Percentiles rank a stretch among this genome's conserved stretches.
Evolutionary conservation across 257 asterid species (phyloP).

Genomic region (Capsicum baccatum): DNA sequence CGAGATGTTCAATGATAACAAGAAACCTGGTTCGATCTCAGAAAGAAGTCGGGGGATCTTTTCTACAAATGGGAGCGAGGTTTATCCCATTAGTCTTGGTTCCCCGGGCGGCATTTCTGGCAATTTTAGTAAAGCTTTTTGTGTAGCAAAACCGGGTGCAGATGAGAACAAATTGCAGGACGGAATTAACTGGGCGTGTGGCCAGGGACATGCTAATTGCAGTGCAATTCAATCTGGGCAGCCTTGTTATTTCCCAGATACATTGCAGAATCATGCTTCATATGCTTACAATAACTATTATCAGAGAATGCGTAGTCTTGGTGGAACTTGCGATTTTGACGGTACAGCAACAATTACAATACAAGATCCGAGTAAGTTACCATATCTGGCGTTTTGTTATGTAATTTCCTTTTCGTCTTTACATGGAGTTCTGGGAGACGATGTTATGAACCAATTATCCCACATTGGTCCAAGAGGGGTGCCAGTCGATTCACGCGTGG

Average conservation of each 20-base stretch:
- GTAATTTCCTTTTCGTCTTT: neutral
- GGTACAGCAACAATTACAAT: constrained; percentile 68
- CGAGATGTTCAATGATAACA: constrained; percentile 82
- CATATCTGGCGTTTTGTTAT: neutral
- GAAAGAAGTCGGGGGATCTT: constrained; percentile 81
- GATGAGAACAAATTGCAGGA: constrained; percentile 51
- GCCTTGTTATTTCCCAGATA: constrained; percentile 73
- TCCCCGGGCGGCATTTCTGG: constrained; percentile 32
- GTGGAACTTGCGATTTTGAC: constrained; percentile 85
- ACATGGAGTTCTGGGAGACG: neutral
- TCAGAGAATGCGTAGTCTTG: constrained; percentile 62
- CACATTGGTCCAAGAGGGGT: too few relatives aligned
- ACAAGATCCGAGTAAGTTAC: constrained; percentile 81
- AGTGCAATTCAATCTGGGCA: constrained; percentile 68
- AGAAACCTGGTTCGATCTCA: constrained; percentile 68
- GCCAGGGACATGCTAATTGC: constrained; percentile 83
- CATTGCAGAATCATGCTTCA: constrained; percentile 79
- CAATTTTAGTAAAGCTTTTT: constrained; percentile 59
- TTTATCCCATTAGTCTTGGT: constrained; percentile 58
- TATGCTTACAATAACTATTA: constrained; percentile 89
- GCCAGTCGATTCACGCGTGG: too few relatives aligned
- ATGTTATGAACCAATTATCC: too few relatives aligned
- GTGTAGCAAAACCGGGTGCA: constrained; percentile 64
- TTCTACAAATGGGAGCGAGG: constrained; percentile 62
- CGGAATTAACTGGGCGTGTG: constrained; percentile 93